Base-by-base conservation (phyloP, 257 asterid genomes). In the Gentiana straminea region DNA sequence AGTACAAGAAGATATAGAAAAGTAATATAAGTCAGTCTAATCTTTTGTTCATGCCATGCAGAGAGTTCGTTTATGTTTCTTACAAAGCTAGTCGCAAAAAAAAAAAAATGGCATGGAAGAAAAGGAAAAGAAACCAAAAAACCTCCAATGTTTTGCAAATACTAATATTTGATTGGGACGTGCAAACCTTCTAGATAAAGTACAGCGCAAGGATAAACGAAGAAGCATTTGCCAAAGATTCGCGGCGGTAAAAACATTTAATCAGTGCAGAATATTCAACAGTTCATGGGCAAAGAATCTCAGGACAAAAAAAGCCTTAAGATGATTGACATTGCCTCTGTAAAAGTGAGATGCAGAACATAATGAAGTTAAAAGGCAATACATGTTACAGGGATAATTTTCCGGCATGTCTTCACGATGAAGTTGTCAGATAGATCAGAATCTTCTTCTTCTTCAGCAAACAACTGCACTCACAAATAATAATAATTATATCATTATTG, bases 351-450 rank as follows among this genome's bases (percentile, higher is more conserved):
- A 15, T 5, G 13, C 39, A 32, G 12, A 11, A 36, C 34, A 41
- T 11, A 35, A 15, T 2, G 3, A 49, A 46, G 45, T 51, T 57
- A 64, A 58, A 65, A 70, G 63, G 43, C 61, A 55, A 74, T 87
- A 92, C 98, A 70, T 47, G 97, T 88, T 35, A 88, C 95, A 24
- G 97, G 94, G 77, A 92, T 85, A 84, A 92, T 74, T 73, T 77
- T 88, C 83, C 81, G 92, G 81, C 98, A 88, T 49, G 95, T 84
- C 94, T 83, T 88, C 68, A 85, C 94, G 43, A 88, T 85, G 84
- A 88, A 83, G 78, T 92, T 92, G 57, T 92, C 86, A 33, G 98
- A 81, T 70, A 92, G 78, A 75, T 92, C 97, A 38, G 79, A 69
- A 35, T 88, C 97, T 60, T 78, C 98, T 60, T 79, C 95, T 53